Conservation (phyloP, 2,329 filamentous ascomycete species). For the Colletotrichum sp. region DNA sequence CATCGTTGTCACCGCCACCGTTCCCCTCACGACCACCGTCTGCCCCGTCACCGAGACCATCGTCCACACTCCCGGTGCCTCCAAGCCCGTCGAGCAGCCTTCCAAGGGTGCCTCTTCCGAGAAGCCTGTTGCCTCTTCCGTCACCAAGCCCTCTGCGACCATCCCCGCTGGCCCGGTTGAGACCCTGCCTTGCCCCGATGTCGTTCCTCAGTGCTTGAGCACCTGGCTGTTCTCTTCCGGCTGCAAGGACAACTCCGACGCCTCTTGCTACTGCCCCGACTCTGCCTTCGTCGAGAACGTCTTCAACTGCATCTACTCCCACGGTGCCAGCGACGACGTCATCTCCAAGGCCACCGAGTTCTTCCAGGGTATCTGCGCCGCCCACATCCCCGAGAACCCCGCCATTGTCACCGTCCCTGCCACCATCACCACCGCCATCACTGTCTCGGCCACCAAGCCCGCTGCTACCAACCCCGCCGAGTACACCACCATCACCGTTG, state of each 20-base stretch:
- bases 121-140: conserved; percentile 24
- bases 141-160: conserved; percentile 33
- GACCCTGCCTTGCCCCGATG: conserved; percentile 65
- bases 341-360: conserved; percentile 77
- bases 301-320: conserved; percentile 80
- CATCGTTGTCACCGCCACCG: conserved; percentile 58
- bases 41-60: conserved; percentile 65
- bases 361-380: conserved; percentile 90
- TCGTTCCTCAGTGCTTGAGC: conserved; percentile 89
- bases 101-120: conserved; percentile 19
- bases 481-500: conserved; percentile 57
- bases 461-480: conserved; percentile 50
- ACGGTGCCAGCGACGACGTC: conserved; percentile 70
- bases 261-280: conserved; percentile 86
- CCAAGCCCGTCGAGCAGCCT: conserved; percentile 10
- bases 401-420: conserved; percentile 80
- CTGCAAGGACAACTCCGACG: conserved; percentile 86
- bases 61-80: conserved; percentile 39
- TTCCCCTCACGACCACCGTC: conserved; percentile 64
- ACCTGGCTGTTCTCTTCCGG: conserved; percentile 76
- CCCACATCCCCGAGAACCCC: conserved; percentile 78
- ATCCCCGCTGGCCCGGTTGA: conserved; percentile 40
- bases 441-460: conserved; percentile 53
- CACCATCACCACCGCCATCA: conserved; percentile 65
- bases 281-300: conserved; percentile 77